Base-by-base conservation (phyloP, 768 basidiomycete species). In the Tylopilus cervinicoccineus region DNA sequence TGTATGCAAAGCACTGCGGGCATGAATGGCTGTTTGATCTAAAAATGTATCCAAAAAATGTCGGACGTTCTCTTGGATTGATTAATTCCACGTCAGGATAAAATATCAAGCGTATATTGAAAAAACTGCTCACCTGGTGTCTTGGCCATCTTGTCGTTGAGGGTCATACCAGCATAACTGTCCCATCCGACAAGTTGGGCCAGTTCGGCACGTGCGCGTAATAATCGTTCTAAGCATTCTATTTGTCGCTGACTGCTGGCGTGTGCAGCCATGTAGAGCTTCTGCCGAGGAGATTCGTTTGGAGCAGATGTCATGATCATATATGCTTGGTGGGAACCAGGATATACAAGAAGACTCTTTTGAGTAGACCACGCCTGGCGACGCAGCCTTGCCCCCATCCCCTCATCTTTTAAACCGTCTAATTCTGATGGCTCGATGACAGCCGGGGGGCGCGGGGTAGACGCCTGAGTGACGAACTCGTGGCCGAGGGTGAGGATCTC, bases 131-230 rank as follows among this genome's bases (percentile, higher is more conserved):
- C 50, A 90, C 89, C 89, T 44, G 95, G 94, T 27, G 83, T 87
- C 67, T 88, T 92, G 2, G 94, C 95, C 96, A 99, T 99, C 72
- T 96, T 99, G 68, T 97, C 94, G 26, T 79, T 79, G 17, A 98
- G 74, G 0, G 84, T 80, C 78, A 96, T 88, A 51, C 90, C 83
- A 0, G 85, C 93, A 71, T 81, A 98, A 55, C 87, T 95, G 32
- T 83, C 75, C 58, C 83, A 81, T 10, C 95, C 95, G 31, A 96
- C 85, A 14, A 98, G 70, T 19, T 72, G 78, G 2, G 96, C 93
- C 6, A 97, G 74, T 58, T 93, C 81, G 5, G 84, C 90, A 24
- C 96, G 79, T 37, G 83, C 83, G 28, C 75, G 73, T 26, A 99
- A 70, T 42, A 99, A 72, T 11, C 68, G 68, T 52, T 98, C 95